Conservation (phyloP, 352 stramenopile genomes). For the Phytophthora agathidicida region DNA sequence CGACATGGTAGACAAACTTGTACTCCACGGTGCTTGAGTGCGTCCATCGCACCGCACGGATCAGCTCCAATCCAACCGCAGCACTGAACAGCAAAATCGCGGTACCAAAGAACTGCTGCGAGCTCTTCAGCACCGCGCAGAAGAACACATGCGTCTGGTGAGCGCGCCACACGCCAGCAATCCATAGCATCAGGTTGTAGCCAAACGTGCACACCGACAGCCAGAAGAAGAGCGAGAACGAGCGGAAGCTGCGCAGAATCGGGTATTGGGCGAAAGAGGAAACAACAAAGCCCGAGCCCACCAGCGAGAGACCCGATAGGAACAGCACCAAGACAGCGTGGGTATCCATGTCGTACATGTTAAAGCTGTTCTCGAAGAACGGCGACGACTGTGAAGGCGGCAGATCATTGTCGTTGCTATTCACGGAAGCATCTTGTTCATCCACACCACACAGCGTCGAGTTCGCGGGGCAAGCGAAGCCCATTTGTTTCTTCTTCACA, state of each 20-base stretch:
- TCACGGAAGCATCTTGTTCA: constrained; percentile 6
- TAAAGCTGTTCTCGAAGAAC: constrained; percentile 69
- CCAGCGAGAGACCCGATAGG: constrained; percentile 67
- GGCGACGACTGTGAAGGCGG: constrained; percentile 31
- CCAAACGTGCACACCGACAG: constrained; percentile 62
- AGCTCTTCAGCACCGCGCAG: constrained; percentile 56
- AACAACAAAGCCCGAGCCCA: constrained; percentile 71
- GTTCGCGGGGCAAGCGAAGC: constrained; percentile 72
- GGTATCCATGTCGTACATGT: constrained; percentile 77
- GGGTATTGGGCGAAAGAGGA: constrained; percentile 73
- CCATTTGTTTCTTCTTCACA: constrained; percentile 83
- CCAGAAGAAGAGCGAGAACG: constrained; percentile 70
- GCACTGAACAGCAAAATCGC: constrained; percentile 65
- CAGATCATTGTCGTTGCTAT: constrained; percentile 22
- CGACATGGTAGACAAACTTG: constrained; percentile 58
- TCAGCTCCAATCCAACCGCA: constrained; percentile 64
- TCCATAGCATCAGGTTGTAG: constrained; percentile 71
- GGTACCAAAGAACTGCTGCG: constrained; percentile 73
- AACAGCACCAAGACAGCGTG: constrained; percentile 80
- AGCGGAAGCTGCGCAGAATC: constrained; percentile 50
- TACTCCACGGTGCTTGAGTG: constrained; percentile 61
- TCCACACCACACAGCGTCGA: constrained; percentile 62
- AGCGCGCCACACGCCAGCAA: constrained; percentile 47
- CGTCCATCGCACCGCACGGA: constrained; percentile 61
- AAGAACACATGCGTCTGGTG: constrained; percentile 48